Conservation (phyloP, 306 rosid genomes). For the Lathyrus aphaca region DNA sequence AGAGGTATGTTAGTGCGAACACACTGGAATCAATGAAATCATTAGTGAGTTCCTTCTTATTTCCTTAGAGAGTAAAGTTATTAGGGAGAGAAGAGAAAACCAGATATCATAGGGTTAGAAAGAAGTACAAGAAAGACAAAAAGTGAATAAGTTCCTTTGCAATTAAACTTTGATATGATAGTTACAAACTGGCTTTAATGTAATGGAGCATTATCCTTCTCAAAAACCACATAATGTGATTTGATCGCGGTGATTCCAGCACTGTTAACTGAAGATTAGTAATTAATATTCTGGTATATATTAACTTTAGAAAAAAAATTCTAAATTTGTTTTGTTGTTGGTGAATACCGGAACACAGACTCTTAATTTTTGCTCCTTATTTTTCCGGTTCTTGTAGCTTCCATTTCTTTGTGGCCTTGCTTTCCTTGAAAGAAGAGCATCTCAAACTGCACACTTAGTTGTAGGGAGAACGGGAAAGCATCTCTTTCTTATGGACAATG, state of each 20-base stretch:
- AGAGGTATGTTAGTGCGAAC: neutral
- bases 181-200: neutral
- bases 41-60: neutral
- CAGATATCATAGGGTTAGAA: neutral
- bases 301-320: neutral
- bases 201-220: neutral
- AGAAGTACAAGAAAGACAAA: neutral
- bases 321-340: neutral
- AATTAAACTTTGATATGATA: neutral
- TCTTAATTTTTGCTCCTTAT: slow-evolving; percentile 6
- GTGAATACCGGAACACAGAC: neutral
- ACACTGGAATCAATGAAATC: slow-evolving; percentile 3
- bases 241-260: neutral
- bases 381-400: slow-evolving; percentile 55
- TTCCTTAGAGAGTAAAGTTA: neutral
- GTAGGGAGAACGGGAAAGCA: slow-evolving; percentile 96
- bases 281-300: neutral
- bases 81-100: neutral
- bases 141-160: neutral
- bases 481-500: slow-evolving; percentile 82
- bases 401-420: slow-evolving; percentile 92
- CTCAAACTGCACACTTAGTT: slow-evolving; percentile 89
- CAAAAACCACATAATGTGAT: neutral
- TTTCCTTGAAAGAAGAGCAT: slow-evolving; percentile 90
- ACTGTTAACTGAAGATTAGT: neutral